phyloP scores from a whole-genome alignment of 1,284 basidiomycete genomes.

The Peniophora sp. region DNA sequence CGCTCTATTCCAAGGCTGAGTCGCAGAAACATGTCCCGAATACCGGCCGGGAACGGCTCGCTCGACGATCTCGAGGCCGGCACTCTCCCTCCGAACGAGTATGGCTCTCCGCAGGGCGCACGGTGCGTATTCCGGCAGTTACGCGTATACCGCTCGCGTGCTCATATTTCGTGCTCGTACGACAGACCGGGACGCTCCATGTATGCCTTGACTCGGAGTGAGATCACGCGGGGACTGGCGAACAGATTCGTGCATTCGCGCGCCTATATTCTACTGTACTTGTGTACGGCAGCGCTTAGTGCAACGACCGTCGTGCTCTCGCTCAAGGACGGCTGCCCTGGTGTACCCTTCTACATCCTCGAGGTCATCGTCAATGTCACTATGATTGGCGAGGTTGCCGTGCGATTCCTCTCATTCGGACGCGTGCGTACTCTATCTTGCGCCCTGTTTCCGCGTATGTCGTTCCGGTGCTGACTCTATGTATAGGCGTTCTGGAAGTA shows the following conservation, averaged over 20 bases:
- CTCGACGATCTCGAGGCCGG: conserved; percentile 27
- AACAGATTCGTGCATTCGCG: conserved; percentile 82
- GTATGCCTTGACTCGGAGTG: conserved; percentile 70
- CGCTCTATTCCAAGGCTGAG: conserved; percentile 10
- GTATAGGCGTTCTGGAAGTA: conserved; percentile 92
- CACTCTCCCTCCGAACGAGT: conserved; percentile 17
- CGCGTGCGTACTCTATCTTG: conserved; percentile 46
- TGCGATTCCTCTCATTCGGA: conserved; percentile 86
- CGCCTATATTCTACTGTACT: conserved; percentile 79
- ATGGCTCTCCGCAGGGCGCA: conserved; percentile 4
- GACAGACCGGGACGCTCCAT: conserved; percentile 66
- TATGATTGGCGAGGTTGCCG: conserved; percentile 89
- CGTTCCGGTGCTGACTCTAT: conserved; percentile 2
- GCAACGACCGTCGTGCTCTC: conserved; percentile 87
- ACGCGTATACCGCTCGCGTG: conserved; percentile 11
- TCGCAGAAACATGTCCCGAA: conserved; percentile 14
- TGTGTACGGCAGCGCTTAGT: conserved; percentile 85
- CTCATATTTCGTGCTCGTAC: conserved; percentile 13
- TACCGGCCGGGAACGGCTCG: conserved; percentile 16
- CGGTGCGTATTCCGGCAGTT: conserved; percentile 2
- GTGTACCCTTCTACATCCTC: conserved; percentile 78
- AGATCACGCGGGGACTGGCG: conserved; percentile 74
- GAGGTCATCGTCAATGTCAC: conserved; percentile 86
- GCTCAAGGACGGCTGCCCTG: conserved; percentile 71
- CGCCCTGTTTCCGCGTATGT: not conserved